Evolutionary conservation across 805 yeast species (phyloP).

Genomic region (Nakazawaea sp.): DNA sequence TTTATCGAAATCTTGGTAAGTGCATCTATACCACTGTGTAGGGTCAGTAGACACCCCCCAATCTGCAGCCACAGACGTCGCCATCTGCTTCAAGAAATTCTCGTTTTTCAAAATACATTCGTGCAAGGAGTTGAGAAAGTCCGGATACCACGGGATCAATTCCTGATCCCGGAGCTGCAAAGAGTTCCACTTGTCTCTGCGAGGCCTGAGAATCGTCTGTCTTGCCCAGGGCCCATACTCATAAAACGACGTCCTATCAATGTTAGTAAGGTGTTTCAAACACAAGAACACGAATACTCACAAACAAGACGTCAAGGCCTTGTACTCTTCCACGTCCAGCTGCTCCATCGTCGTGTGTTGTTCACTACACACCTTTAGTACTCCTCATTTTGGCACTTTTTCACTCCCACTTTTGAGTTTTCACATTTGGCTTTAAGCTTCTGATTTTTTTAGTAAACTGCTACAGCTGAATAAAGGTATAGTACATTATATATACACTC

Average conservation of each 20-base stretch:
- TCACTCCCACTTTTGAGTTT: no score
- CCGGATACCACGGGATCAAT: slow-evolving; percentile 43
- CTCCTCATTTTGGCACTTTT: no score
- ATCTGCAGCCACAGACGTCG: slow-evolving; percentile 32
- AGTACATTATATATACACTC: no score
- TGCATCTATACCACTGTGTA: slow-evolving; percentile 33
- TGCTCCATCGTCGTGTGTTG: background rate
- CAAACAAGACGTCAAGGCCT: slow-evolving; percentile 23
- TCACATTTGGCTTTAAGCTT: no score
- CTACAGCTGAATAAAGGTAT: no score
- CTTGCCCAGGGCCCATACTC: slow-evolving; percentile 29
- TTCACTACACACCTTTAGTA: background rate
- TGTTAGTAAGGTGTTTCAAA: background rate
- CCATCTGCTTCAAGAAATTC: slow-evolving; percentile 34
- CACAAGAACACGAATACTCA: slow-evolving; percentile 10
- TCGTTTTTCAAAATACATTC: slow-evolving; percentile 39
- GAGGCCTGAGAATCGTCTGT: slow-evolving; percentile 23
- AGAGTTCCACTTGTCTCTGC: slow-evolving; percentile 24
- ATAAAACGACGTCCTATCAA: slow-evolving; percentile 20
- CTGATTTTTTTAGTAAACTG: no score
- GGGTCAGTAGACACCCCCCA: slow-evolving; percentile 44
- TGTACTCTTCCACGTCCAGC: slow-evolving; percentile 19
- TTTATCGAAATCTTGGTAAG: slow-evolving; percentile 43
- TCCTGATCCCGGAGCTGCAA: slow-evolving; percentile 32
- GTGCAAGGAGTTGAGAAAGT: slow-evolving; percentile 31